Conservation (phyloP, 257 asterid species). For the Solanum virginianum region DNA sequence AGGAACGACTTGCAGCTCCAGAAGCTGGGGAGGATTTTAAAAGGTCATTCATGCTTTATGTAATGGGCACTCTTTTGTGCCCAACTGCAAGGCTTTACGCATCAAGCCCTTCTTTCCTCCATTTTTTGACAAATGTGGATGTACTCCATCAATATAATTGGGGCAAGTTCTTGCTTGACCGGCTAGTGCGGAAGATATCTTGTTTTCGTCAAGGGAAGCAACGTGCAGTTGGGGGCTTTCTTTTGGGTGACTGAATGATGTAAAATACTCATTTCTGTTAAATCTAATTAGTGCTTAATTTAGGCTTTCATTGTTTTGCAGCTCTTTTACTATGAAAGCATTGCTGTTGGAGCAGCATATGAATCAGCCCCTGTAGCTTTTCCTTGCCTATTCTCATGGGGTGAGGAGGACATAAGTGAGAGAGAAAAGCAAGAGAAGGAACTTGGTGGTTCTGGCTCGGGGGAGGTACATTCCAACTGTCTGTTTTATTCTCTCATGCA, state of each 20-base stretch:
- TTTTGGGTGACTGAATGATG: slow-evolving; percentile 46
- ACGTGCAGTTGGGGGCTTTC: slow-evolving; percentile 98
- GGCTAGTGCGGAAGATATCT: slow-evolving; percentile 90
- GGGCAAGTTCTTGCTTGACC: slow-evolving; percentile 93
- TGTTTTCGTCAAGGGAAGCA: slow-evolving; percentile 98
- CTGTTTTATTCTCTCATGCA: slow-evolving; percentile 17
- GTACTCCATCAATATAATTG: slow-evolving; percentile 85
- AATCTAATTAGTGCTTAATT: background rate
- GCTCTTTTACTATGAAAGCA: slow-evolving; percentile 95
- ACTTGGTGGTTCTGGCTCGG: slow-evolving; percentile 94
- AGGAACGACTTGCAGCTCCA: slow-evolving; percentile 76
- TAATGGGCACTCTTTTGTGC: slow-evolving; percentile 81
- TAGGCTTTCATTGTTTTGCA: slow-evolving; percentile 16
- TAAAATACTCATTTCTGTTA: background rate
- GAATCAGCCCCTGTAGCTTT: slow-evolving; percentile 78
- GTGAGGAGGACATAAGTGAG: slow-evolving; percentile 94
- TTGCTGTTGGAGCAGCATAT: slow-evolving; percentile 82
- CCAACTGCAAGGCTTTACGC: slow-evolving; percentile 97
- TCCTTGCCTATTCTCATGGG: slow-evolving; percentile 94
- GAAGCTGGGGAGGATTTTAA: slow-evolving; percentile 95
- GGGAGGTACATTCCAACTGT: slow-evolving; percentile 56
- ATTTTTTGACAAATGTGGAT: slow-evolving; percentile 82
- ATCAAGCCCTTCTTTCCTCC: slow-evolving; percentile 86
- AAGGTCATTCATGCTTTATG: slow-evolving; percentile 91
- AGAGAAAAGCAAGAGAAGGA: slow-evolving; percentile 90